Conservation (phyloP, 2,329 filamentous ascomycete species). For the Sporothrix curviconia region DNA sequence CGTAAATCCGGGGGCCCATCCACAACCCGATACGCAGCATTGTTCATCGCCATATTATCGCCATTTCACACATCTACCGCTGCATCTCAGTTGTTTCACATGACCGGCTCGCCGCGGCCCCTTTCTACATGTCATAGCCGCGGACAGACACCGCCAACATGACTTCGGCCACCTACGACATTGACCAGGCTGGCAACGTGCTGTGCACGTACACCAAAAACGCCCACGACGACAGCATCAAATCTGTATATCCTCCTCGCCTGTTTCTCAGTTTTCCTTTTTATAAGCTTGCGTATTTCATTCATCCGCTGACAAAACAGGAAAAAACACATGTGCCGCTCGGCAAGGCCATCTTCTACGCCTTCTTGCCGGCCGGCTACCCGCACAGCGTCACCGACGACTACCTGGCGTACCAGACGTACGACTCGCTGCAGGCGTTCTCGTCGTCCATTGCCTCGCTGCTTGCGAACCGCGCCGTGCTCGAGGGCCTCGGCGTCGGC, state of each 20-base stretch:
- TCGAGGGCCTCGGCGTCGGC: conserved; percentile 75
- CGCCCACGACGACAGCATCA: conserved; percentile 21
- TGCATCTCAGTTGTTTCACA: not conserved
- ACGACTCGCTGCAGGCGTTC: conserved; percentile 77
- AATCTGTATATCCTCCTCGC: conserved; percentile 22
- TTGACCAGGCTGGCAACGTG: conserved; percentile 33
- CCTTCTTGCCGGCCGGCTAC: conserved; percentile 83
- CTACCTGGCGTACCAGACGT: conserved; percentile 67
- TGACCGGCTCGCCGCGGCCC: not conserved
- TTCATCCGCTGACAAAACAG: conserved; percentile 16
- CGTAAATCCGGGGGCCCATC: not conserved
- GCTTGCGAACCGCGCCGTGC: conserved; percentile 73
- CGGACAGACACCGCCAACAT: conserved; percentile 19
- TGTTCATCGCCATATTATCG: not conserved
- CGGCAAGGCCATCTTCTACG: conserved; percentile 47
- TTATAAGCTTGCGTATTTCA: too few relatives aligned
- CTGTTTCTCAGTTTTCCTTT: too few relatives aligned
- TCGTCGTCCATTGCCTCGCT: conserved; percentile 74
- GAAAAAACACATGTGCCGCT: conserved; percentile 31
- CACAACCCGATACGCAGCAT: not conserved
- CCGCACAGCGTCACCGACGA: conserved; percentile 79
- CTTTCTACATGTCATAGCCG: not conserved
- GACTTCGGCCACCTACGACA: conserved; percentile 30
- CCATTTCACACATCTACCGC: not conserved
- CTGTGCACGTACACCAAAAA: conserved; percentile 28